Conservation (phyloP, 192 early-diverging fungal genomes). For the Obelidium mucronatum region DNA sequence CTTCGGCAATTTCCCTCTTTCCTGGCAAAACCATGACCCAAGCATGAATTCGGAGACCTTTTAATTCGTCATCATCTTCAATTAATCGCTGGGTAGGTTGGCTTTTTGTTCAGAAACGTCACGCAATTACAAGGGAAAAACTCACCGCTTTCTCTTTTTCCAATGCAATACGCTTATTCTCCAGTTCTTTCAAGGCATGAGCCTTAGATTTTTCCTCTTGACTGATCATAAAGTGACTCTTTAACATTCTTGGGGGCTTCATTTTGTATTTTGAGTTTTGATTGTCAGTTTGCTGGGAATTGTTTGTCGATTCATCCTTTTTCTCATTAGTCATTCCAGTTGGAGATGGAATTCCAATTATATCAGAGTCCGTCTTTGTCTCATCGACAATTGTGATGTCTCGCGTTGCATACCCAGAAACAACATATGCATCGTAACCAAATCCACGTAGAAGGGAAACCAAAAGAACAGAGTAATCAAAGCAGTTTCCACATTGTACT, state of each 20-base stretch:
- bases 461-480: conserved; percentile 61
- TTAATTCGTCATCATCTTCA: conserved; percentile 64
- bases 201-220: conserved; percentile 55
- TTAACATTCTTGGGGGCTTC: conserved; percentile 56
- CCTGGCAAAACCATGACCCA: conserved; percentile 68
- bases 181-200: conserved; percentile 41
- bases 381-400: conserved; percentile 63
- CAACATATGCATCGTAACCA: conserved; percentile 68
- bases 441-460: conserved; percentile 61
- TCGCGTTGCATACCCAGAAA: conserved; percentile 61
- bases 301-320: neutral
- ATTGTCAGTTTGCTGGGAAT: neutral
- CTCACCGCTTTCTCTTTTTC: conserved; percentile 42
- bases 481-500: conserved; percentile 61
- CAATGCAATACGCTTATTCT: conserved; percentile 37
- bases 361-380: conserved; percentile 47
- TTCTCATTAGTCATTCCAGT: neutral
- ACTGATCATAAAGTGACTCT: conserved; percentile 56
- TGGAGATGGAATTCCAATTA: conserved; percentile 37
- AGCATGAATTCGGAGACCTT: conserved; percentile 63
- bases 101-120: neutral
- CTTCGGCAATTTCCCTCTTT: conserved; percentile 63
- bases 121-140: too few relatives aligned
- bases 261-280: conserved; percentile 22
- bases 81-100: conserved; percentile 12